Evolutionary conservation across 1,284 basidiomycete species (phyloP).

Genomic region (Pholiota adiposa): DNA sequence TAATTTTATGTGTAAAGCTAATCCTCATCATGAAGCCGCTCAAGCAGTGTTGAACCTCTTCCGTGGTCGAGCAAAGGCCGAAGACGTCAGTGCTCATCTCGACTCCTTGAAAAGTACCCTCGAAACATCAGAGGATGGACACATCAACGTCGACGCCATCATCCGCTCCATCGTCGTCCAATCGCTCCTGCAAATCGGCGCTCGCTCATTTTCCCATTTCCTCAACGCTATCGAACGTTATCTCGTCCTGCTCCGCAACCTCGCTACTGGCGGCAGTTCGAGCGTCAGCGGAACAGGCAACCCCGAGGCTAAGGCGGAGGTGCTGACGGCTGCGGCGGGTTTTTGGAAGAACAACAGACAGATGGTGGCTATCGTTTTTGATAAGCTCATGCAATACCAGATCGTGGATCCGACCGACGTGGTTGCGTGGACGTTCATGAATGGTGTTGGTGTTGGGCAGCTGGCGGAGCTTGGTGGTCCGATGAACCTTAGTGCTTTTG

Average conservation of each 20-base stretch:
- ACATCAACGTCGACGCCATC: constrained; percentile 63
- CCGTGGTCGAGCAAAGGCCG: constrained; percentile 75
- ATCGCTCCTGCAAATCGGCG: constrained; percentile 88
- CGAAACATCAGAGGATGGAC: constrained; percentile 58
- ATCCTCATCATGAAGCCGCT: constrained; percentile 82
- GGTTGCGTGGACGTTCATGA: constrained; percentile 82
- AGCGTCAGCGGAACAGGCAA: constrained; percentile 45
- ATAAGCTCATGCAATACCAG: constrained; percentile 98
- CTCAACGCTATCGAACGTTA: constrained; percentile 98
- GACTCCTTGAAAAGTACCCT: constrained; percentile 70
- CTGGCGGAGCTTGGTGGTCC: constrained; percentile 31
- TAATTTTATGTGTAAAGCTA: constrained; percentile 44
- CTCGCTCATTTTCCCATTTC: constrained; percentile 96
- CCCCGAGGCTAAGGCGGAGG: constrained; percentile 67
- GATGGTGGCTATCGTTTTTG: constrained; percentile 90
- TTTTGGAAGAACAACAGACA: constrained; percentile 87
- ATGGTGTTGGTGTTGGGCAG: constrained; percentile 42
- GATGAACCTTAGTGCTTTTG: constrained; percentile 59
- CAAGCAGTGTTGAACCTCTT: constrained; percentile 82
- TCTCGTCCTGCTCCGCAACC: constrained; percentile 82
- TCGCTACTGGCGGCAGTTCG: constrained; percentile 55
- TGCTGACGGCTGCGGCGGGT: constrained; percentile 68
- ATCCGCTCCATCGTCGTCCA: constrained; percentile 87
- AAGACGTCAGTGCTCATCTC: constrained; percentile 81
- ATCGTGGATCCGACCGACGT: constrained; percentile 95